A percentile compares a stretch with the other conserved stretches of the same genome.
Conservation (phyloP, 129 eudicot species). For the Centaurea solstitialis region DNA sequence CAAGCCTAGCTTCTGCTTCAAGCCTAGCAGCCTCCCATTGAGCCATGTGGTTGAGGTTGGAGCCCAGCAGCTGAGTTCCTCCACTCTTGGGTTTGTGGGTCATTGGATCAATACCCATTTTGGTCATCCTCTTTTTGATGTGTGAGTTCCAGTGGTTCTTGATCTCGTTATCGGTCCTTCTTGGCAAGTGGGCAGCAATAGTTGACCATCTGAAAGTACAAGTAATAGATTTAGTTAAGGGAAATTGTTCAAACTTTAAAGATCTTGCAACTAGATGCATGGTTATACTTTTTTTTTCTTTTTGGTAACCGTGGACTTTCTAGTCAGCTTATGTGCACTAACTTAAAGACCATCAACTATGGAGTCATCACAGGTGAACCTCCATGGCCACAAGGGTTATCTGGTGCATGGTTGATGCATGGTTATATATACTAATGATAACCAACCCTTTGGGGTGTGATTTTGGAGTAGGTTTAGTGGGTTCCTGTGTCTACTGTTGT, state of each 20-base stretch:
- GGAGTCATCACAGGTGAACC: no score
- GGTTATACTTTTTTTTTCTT: not conserved
- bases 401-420: not conserved
- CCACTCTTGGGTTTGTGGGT: slow-evolving; percentile 73
- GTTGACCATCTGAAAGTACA: slow-evolving; percentile 62
- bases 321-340: no score
- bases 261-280: not conserved
- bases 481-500: no score
- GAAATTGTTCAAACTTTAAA: not conserved
- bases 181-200: slow-evolving; percentile 68
- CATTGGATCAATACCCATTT: slow-evolving; percentile 78
- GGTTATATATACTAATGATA: not conserved
- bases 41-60: slow-evolving; percentile 89
- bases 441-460: not conserved
- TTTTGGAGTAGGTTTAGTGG: no score
- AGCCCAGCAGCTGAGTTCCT: slow-evolving; percentile 37
- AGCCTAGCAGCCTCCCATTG: slow-evolving; percentile 85
- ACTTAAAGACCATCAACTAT: no score
- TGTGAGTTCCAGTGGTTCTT: slow-evolving; percentile 84
- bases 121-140: slow-evolving; percentile 68
- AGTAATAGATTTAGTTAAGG: not conserved
- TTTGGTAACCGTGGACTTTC: no score
- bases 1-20: slow-evolving; percentile 79
- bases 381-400: no score
- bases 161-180: slow-evolving; percentile 77